These are phyloP conservation scores for Xylaria sp. DNA, from an alignment of 2,329 filamentous ascomycete species.

Conservation along the genomic window DNA sequence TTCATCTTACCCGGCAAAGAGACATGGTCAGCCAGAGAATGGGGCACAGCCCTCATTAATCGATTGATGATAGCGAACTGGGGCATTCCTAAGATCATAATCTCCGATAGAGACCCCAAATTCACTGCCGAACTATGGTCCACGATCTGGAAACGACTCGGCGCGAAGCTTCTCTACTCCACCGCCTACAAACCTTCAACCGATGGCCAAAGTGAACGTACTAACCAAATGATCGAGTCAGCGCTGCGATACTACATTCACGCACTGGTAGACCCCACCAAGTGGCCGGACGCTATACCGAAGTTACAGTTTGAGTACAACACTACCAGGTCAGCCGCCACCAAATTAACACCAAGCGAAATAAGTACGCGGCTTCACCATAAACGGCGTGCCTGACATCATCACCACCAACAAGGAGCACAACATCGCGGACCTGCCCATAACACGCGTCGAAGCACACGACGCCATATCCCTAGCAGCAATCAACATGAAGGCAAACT, in stretches of 20 bases:
- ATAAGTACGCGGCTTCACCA: not conserved
- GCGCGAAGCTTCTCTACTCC: not conserved
- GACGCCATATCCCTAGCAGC: not conserved
- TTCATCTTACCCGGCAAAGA: no score
- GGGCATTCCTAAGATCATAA: not conserved
- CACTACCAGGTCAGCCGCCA: not conserved
- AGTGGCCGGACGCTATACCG: not conserved
- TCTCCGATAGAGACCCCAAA: not conserved
- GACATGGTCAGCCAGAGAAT: not conserved
- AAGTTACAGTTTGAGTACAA: not conserved
- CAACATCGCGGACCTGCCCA: not conserved
- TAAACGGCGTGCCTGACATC: not conserved
- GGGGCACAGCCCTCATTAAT: not conserved
- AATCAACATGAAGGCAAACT: not conserved
- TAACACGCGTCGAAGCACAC: not conserved
- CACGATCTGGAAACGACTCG: not conserved
- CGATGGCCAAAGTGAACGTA: not conserved
- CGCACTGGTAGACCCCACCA: not conserved
- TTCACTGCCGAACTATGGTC: not conserved
- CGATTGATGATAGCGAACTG: not conserved
- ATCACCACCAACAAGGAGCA: not conserved
- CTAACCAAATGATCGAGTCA: not conserved
- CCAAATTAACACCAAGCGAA: not conserved
- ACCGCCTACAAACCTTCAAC: not conserved
- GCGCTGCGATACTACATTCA: not conserved